Evolutionary conservation across 257 asterid species (phyloP), one percentile per base, ranked within the genome.

Genomic region (Haberlea rhodopensis): DNA sequence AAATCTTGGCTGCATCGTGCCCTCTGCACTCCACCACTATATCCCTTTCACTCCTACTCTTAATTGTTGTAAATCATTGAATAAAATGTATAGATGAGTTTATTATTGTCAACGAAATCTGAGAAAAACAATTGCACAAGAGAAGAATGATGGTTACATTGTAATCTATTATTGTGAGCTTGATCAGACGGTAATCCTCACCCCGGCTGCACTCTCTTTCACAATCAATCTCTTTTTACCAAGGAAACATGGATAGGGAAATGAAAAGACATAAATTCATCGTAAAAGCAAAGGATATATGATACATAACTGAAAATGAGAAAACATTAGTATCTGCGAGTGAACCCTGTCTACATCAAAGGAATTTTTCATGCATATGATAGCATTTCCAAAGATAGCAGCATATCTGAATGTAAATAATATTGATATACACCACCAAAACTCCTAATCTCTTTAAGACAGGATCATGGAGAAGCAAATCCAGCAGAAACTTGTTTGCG

Each of bases 181-280:
- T 94, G 84, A 90, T 78, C 90, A 94, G 61, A 71, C 95, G 95
- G 73, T 87, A 87, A 77, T 90, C 99, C 84, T 94, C 99, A 24
- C 99, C 99, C 61, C 83, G 74, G 79, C 96, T 94, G 89, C 99
- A 94, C 75, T 94, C 99, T 53, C 99, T 83, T 70, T 87, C 99
- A 70, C 99, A 94, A n/a, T 83, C 85, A 69, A 94, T 73, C 80
- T 94, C 96, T 92, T 71, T 67, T 56, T n/a, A 22, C 68, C 67
- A 20, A 1, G 20, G 40, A 45, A 70, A 24, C 49, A 40, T 15
- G 19, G 7, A 40, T 13, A 31, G 7, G 19, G 22, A 31, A 53
- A 31, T 52, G 3, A 22, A 66, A 43, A 28, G 5, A 26, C 43
- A 61, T 52, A 53, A 73, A 55, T 31, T 53, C 72, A 76, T 32